These are phyloP conservation scores for Lichtheimia ramosa DNA, from an alignment of 371 early-diverging fungal genomes.

Conservation along the genomic window DNA sequence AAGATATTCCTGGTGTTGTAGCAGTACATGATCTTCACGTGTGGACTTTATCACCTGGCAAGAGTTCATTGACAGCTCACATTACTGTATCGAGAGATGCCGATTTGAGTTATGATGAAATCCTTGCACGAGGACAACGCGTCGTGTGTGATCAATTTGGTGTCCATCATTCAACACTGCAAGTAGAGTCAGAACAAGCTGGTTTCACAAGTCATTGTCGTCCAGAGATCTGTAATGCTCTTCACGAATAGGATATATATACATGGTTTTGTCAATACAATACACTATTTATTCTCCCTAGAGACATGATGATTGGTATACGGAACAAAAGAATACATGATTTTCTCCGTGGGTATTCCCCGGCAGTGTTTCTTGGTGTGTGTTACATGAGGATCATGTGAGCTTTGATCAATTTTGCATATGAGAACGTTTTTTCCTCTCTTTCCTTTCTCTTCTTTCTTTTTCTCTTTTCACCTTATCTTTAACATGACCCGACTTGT, in stretches of 20 bases:
- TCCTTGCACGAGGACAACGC: slow-evolving; percentile 61
- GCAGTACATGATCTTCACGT: slow-evolving; percentile 75
- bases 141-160: slow-evolving; percentile 64
- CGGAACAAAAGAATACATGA: not conserved
- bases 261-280: not conserved
- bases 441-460: slow-evolving; percentile 2
- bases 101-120: slow-evolving; percentile 41
- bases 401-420: slow-evolving; percentile 1
- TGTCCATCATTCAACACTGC: slow-evolving; percentile 73
- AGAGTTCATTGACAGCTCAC: slow-evolving; percentile 53
- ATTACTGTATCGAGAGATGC: slow-evolving; percentile 29
- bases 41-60: slow-evolving; percentile 78
- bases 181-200: slow-evolving; percentile 60
- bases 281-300: no score
- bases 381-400: not conserved
- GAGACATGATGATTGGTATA: not conserved
- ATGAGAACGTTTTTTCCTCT: not conserved
- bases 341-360: slow-evolving; percentile 2
- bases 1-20: slow-evolving; percentile 56
- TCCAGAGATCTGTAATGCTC: slow-evolving; percentile 22
- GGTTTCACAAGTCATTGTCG: slow-evolving; percentile 25
- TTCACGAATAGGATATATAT: not conserved
- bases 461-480: slow-evolving; percentile 4
- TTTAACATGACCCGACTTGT: slow-evolving; percentile 30
- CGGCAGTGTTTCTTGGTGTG: not conserved